Evolutionary conservation across 352 stramenopile species (phyloP).

Genomic region (Pythium plurisporium): DNA sequence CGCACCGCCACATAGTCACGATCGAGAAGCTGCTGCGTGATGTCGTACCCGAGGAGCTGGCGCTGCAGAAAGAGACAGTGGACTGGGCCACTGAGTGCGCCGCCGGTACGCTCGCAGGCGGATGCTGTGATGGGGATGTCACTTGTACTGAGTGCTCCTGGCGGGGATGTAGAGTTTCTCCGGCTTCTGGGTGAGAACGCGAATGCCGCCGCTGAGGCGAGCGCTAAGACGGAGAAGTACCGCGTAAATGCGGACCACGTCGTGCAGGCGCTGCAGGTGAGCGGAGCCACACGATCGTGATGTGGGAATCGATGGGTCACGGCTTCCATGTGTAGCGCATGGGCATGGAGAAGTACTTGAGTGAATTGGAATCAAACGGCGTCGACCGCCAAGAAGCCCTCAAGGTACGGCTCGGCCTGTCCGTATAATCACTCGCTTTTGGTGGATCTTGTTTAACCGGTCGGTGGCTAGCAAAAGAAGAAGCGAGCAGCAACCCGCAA

Average conservation of each 20-base stretch:
- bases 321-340: conserved; percentile 5
- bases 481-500: conserved; percentile 38
- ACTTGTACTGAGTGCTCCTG: too few relatives aligned
- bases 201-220: conserved; percentile 43
- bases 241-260: conserved; percentile 61
- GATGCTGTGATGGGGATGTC: not conserved
- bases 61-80: conserved; percentile 58
- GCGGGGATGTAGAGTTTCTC: conserved; percentile 49
- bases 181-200: conserved; percentile 38
- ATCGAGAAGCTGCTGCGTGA: conserved; percentile 53
- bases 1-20: conserved; percentile 1
- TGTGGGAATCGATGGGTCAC: not conserved
- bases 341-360: conserved; percentile 5
- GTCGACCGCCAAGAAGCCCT: not conserved
- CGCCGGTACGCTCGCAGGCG: conserved; percentile 21
- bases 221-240: conserved; percentile 62
- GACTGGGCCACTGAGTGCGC: conserved; percentile 65
- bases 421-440: not conserved
- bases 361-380: conserved; percentile 5
- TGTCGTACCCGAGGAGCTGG: conserved; percentile 43
- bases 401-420: not conserved
- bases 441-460: too few relatives aligned
- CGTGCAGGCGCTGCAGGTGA: conserved; percentile 47
- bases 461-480: conserved; percentile 25
- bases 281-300: too few relatives aligned